Base-by-base conservation (phyloP, 805 yeast genomes). In the Candida saitoana region DNA sequence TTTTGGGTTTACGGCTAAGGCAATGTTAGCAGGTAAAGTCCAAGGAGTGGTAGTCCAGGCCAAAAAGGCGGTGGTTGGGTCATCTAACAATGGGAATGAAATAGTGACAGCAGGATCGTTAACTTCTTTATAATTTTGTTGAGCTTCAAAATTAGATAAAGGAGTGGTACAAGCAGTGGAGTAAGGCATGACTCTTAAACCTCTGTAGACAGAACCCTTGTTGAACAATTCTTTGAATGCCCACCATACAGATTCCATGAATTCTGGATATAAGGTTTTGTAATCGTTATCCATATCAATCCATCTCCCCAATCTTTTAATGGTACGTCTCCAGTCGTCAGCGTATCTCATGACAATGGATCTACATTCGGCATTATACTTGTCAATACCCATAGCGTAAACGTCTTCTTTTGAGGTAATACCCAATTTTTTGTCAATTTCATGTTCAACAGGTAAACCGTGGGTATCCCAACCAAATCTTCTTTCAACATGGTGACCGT, bases 21-120 rank as follows among this genome's bases (percentile, higher is more conserved):
- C 91, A 62, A 93, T 69, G 65, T 93, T 91, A 20, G 96, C 86
- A 33, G 99, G 99, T 60, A 93, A 74, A 39, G 99, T 95, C 99
- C 99, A 93, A 40, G 99, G 99, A 18, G 99, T 93, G 46, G 99
- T 93, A 35, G 99, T 93, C 99, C 99, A 93, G 7, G 98, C 98
- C 31, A 93, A 90, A 51, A 93, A 73, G 50, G 77, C 72, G 41
- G 96, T 87, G 56, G 84, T 80, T 49, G 87, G 89, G 57, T 90
- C 95, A 48, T 80, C 86, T 24, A 76, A 69, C 43, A 87, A 71
- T 49, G 87, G 86, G 76, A 93, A 95, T 19, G 88, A 95, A 53
- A 93, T 68, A 46, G 96, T 89, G 39, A 95, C 90, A 8, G 96
- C 96, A 7, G 99, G 99, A 65, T 93, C 99, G 48, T 80, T 77